phyloP scores from a whole-genome alignment of 169 alveolate genomes.

The Eimeria acervulina region DNA sequence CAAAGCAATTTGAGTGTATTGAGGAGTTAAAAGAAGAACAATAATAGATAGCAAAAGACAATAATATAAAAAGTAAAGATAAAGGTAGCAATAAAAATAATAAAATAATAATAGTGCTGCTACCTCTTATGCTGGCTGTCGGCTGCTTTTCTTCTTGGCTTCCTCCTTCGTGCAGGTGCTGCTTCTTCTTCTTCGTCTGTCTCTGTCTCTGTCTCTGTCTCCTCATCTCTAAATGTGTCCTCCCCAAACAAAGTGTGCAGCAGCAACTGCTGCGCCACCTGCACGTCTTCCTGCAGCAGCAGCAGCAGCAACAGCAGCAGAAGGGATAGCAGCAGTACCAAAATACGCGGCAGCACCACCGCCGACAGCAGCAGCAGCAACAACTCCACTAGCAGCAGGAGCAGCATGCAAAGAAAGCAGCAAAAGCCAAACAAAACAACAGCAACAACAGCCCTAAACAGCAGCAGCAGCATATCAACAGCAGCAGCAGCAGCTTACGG shows the following conservation, averaged over 20 bases:
- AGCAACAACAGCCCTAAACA: neutral
- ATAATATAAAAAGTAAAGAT: no score
- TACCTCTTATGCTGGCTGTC: neutral
- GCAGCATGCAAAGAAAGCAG: constrained; percentile 36
- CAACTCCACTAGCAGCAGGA: neutral
- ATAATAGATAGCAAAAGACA: no score
- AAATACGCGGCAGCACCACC: neutral
- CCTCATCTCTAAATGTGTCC: neutral
- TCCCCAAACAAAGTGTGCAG: constrained; percentile 64
- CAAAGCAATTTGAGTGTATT: no score
- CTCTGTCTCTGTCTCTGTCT: constrained; percentile 12
- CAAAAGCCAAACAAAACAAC: constrained; percentile 6
- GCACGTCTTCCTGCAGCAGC: constrained; percentile 64
- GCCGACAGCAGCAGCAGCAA: neutral
- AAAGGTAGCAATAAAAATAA: neutral
- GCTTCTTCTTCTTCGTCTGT: constrained; percentile 67
- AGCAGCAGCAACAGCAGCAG: constrained; percentile 1
- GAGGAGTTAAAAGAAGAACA: no score
- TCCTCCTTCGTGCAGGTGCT: neutral
- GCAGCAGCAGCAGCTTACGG: constrained; percentile 17
- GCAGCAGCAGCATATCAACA: constrained; percentile 9
- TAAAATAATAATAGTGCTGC: neutral
- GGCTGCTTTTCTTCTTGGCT: neutral
- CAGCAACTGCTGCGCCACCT: constrained; percentile 39
- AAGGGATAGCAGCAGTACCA: neutral